phyloP scores from a whole-genome alignment of 228 moss, liverwort and hornwort genomes.

The Sphagnum magellanicum region DNA sequence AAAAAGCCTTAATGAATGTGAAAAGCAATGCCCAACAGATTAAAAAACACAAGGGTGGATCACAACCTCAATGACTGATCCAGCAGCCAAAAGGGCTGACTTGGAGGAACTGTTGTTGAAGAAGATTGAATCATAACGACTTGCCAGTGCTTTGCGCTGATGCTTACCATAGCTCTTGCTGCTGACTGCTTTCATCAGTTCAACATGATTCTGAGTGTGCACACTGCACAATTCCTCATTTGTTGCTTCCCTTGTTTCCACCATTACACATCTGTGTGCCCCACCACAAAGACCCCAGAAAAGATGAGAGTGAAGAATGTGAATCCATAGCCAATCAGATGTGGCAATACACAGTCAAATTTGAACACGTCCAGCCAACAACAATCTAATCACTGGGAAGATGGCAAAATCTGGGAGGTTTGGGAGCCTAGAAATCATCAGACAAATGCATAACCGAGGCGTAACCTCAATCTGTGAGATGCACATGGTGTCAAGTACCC shows the following conservation, averaged over 20 bases:
- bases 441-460: too few relatives aligned
- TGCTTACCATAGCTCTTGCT: constrained; percentile 27
- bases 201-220: constrained; percentile 36
- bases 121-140: constrained; percentile 38
- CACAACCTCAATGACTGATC: constrained; percentile 44
- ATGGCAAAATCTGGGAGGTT: too few relatives aligned
- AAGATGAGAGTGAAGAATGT: too few relatives aligned
- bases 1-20: too few relatives aligned
- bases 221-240: constrained; percentile 33
- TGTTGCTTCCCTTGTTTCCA: constrained; percentile 40
- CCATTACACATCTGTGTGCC: constrained; percentile 24
- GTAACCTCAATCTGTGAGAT: too few relatives aligned
- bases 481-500: too few relatives aligned
- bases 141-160: constrained; percentile 17
- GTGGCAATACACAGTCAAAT: too few relatives aligned
- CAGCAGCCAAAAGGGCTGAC: constrained; percentile 45
- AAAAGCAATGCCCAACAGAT: background rate
- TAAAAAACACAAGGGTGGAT: background rate
- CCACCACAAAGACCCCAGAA: too few relatives aligned
- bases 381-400: too few relatives aligned
- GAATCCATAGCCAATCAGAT: too few relatives aligned
- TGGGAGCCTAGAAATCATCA: too few relatives aligned
- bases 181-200: constrained; percentile 27
- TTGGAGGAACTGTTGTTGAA: constrained; percentile 41
- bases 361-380: too few relatives aligned